Percentiles rank a stretch among this genome's conserved stretches.
Evolutionary conservation across 1,139 yeast species (phyloP).

Genomic region (Zygoascus meyerae): DNA sequence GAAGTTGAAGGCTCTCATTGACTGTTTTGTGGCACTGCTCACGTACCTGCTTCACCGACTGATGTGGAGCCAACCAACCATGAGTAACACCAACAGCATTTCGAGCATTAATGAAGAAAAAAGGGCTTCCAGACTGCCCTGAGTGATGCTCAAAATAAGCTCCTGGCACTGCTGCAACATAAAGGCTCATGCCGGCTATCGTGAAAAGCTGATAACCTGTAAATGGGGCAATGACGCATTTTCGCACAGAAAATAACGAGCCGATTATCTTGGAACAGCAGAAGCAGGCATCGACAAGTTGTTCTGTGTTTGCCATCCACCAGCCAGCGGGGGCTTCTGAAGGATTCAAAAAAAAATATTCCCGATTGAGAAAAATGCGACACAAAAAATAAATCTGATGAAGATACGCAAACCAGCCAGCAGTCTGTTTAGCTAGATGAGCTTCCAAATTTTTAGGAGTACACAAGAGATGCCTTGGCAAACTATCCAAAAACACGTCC

Average conservation of each 20-base stretch:
- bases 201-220: conserved; percentile 16
- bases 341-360: conserved; percentile 13
- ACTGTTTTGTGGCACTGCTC: background rate
- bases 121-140: background rate
- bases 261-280: conserved; percentile 4
- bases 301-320: conserved; percentile 11
- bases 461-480: conserved; percentile 11
- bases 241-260: conserved; percentile 4
- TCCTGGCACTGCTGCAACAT: conserved; percentile 9
- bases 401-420: conserved; percentile 14
- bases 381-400: conserved; percentile 11
- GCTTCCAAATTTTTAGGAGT: conserved; percentile 12
- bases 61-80: background rate
- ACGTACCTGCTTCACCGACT: background rate
- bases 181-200: conserved; percentile 12
- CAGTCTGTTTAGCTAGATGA: conserved; percentile 14
- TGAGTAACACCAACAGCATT: background rate
- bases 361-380: conserved; percentile 14
- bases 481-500: conserved; percentile 8
- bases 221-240: conserved; percentile 14
- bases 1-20: background rate
- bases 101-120: background rate
- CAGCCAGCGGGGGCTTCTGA: conserved; percentile 12
- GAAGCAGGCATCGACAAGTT: conserved; percentile 9
- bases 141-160: conserved; percentile 3